Evolutionary conservation across 2,329 filamentous ascomycete species (phyloP).

Genomic region (Trichoderma oligosporum): DNA sequence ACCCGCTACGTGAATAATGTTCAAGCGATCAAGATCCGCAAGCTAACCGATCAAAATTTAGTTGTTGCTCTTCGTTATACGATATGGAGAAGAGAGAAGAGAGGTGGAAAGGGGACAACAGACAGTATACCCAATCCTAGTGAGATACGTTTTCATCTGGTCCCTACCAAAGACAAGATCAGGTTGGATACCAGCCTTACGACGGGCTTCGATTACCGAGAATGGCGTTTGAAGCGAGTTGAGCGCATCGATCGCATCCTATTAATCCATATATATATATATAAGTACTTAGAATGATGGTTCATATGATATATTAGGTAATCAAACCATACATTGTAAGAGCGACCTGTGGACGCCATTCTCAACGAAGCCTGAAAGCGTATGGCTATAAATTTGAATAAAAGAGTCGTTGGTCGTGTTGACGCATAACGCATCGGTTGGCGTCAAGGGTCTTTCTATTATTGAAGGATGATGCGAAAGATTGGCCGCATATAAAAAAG

Average conservation of each 20-base stretch:
- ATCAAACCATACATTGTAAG: constrained; percentile 34
- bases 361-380: constrained; percentile 23
- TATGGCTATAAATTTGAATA: constrained; percentile 23
- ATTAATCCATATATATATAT: no score
- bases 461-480: neutral
- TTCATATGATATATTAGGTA: neutral
- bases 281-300: neutral
- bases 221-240: constrained; percentile 91
- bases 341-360: constrained; percentile 31
- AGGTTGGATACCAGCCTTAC: constrained; percentile 67
- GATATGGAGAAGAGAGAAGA: neutral
- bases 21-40: constrained; percentile 55
- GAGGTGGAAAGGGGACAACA: constrained; percentile 17
- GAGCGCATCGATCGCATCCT: constrained; percentile 82
- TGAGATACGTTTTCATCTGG: constrained; percentile 76
- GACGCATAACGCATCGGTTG: constrained; percentile 35
- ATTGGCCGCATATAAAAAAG: constrained; percentile 4
- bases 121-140: constrained; percentile 70
- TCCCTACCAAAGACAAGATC: constrained; percentile 63
- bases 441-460: neutral
- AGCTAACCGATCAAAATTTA: constrained; percentile 26
- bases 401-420: constrained; percentile 27
- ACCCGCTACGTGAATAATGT: constrained; percentile 66
- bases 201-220: constrained; percentile 71
- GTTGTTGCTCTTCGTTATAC: neutral